Evolutionary conservation across 192 early-diverging fungal genomes (phyloP), one percentile per base, ranked within the genome.

Genomic region (Lobosporangium transversale): DNA sequence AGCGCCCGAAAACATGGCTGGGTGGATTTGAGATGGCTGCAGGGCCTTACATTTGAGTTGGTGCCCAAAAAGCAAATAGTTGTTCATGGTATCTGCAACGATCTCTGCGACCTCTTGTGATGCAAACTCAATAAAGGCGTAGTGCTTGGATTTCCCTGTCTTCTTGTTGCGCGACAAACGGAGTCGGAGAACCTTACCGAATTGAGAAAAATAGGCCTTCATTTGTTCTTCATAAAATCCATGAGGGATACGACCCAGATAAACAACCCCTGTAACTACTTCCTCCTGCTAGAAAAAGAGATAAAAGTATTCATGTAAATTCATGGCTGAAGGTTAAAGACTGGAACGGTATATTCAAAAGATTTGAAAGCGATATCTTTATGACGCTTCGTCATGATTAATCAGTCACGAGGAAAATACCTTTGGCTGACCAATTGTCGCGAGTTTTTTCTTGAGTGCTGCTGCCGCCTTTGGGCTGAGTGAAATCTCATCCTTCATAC

Each of bases 181-280:
- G 49, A 98, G 79, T 2, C 87, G 82, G 26, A 83, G 82, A 21
- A 99, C 90, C 0, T 87, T 83, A 42, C 97, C 97, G 81, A 99
- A 99, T 71, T 99, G 97, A 31, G 84, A 76, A 84, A 99, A 99
- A 79, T 99, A 99, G 7, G 79, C 80, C 52, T 79, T 58, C 94
- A 99, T 97, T 71, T 96, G 89, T 29, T 91, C 80, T 78, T 99
- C 97, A 80, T 96, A 94, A 80, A 99, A 99, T 18, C 95, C 95
- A 58, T 97, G 94, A 6, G 97, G 97, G 53, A 99, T 92, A 42
- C 93, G 90, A 51, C 94, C 93, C 54, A 99, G 76, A 78, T 95
- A 98, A 17, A 97, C 75, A 11, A 94, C 92, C 37, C 95, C 95
- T 23, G 86, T 81, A n/a, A n/a, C n/a, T n/a, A n/a, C n/a, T n/a